Conservation (phyloP, 805 yeast species). For the Starmerella sirachaensis region DNA sequence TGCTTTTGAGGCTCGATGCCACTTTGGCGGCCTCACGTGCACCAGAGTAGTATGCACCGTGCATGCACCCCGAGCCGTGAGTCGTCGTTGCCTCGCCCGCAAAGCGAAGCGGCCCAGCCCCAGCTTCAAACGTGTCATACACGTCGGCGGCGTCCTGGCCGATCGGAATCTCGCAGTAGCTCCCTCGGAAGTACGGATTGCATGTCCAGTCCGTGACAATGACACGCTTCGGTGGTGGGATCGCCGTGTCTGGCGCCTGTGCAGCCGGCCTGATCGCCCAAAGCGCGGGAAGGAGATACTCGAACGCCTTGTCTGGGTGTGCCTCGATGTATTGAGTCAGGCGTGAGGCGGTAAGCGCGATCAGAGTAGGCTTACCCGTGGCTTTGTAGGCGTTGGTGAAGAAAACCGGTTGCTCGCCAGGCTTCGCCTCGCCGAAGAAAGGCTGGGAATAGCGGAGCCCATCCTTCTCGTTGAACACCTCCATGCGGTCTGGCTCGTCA, state of each 20-base stretch:
- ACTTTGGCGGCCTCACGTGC: constrained; percentile 40
- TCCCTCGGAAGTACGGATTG: constrained; percentile 60
- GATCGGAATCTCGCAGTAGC: constrained; percentile 57
- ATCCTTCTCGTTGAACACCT: constrained; percentile 31
- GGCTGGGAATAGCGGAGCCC: constrained; percentile 16
- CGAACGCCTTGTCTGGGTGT: constrained; percentile 44
- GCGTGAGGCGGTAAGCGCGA: constrained; percentile 56
- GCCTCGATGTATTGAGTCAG: constrained; percentile 46
- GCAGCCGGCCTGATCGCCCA: constrained; percentile 22
- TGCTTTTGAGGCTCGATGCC: too few species aligned
- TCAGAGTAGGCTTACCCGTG: constrained; percentile 38
- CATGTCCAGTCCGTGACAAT: constrained; percentile 52
- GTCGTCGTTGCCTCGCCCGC: constrained; percentile 81
- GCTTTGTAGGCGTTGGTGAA: constrained; percentile 46
- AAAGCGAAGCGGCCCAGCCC: constrained; percentile 51
- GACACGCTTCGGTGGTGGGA: constrained; percentile 32
- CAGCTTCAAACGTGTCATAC: constrained; percentile 45
- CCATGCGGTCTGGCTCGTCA: constrained; percentile 38
- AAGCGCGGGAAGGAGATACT: constrained; percentile 42
- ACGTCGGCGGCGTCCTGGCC: constrained; percentile 58
- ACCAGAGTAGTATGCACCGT: constrained; percentile 78
- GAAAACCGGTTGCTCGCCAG: constrained; percentile 50
- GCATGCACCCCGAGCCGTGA: constrained; percentile 82
- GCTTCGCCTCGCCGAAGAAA: constrained; percentile 12
- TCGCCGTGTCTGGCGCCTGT: constrained; percentile 14